Conservation (phyloP, 352 stramenopile species). For the Phytophthora sp. region DNA sequence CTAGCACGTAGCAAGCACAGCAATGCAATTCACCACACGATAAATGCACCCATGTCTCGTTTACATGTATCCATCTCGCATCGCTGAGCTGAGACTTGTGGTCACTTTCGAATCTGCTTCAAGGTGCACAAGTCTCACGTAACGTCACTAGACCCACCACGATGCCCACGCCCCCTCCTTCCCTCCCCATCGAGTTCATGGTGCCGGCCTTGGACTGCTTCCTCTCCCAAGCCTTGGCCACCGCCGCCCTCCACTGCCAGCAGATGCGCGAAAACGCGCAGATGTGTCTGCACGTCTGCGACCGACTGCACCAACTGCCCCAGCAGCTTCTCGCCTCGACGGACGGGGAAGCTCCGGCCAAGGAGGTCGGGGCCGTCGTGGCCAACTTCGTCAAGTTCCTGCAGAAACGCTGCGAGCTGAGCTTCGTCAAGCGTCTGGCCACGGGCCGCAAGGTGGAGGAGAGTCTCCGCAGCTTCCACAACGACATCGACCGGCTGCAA, state of each 20-base stretch:
- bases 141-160: background rate
- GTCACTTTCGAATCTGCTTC: too few species aligned
- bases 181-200: conserved; percentile 13
- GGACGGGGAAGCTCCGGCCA: too few species aligned
- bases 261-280: conserved; percentile 20
- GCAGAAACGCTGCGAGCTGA: conserved; percentile 1
- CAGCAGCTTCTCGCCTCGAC: too few species aligned
- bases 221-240: conserved; percentile 21
- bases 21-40: too few species aligned
- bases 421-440: conserved; percentile 18
- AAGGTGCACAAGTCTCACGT: background rate
- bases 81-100: too few species aligned
- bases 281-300: conserved; percentile 8
- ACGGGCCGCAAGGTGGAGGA: conserved; percentile 25
- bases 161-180: too few species aligned
- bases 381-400: conserved; percentile 26
- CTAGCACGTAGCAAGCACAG: too few species aligned
- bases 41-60: too few species aligned
- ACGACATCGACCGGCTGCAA: conserved; percentile 31
- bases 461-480: conserved; percentile 17
- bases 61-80: too few species aligned
- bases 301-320: conserved; percentile 14
- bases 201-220: conserved; percentile 22
- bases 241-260: conserved; percentile 13
- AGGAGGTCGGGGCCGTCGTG: conserved; percentile 19